These are phyloP conservation scores for Sporothrix phasma DNA, from an alignment of 2,329 filamentous ascomycete genomes.

Conservation along the genomic window DNA sequence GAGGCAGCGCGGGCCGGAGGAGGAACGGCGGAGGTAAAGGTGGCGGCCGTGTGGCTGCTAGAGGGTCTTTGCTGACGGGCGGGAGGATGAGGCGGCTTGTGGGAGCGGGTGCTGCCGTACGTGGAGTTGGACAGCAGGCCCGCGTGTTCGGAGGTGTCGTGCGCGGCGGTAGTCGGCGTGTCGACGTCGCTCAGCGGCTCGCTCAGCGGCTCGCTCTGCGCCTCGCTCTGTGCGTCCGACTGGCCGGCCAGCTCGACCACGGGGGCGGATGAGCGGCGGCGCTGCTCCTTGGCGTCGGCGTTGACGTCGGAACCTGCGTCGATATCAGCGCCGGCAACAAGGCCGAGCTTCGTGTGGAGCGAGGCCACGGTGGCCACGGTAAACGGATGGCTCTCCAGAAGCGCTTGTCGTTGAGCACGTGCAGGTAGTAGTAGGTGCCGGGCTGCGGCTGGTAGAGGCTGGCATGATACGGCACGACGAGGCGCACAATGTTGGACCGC, in stretches of 20 bases:
- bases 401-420: conserved; percentile 30
- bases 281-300: background rate
- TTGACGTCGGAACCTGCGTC: background rate
- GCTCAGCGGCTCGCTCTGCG: background rate
- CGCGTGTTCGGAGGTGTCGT: background rate
- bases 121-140: background rate
- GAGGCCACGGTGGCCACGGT: conserved; percentile 29
- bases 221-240: background rate
- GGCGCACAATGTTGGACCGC: conserved; percentile 33
- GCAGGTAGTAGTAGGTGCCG: conserved; percentile 38
- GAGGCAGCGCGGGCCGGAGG: background rate
- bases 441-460: conserved; percentile 25
- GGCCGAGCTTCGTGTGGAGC: background rate
- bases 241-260: conserved; percentile 5
- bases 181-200: background rate
- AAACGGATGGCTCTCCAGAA: conserved; percentile 42
- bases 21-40: background rate
- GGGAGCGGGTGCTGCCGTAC: conserved; percentile 5
- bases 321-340: background rate
- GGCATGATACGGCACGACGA: conserved; percentile 29
- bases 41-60: background rate
- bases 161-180: background rate
- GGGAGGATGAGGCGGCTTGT: background rate
- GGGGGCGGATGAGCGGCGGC: background rate
- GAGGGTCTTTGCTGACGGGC: conserved; percentile 18